Evolutionary conservation across 305 asterid species (phyloP), one percentile per base, ranked within the genome.

Genomic region (Galium porrigens): DNA sequence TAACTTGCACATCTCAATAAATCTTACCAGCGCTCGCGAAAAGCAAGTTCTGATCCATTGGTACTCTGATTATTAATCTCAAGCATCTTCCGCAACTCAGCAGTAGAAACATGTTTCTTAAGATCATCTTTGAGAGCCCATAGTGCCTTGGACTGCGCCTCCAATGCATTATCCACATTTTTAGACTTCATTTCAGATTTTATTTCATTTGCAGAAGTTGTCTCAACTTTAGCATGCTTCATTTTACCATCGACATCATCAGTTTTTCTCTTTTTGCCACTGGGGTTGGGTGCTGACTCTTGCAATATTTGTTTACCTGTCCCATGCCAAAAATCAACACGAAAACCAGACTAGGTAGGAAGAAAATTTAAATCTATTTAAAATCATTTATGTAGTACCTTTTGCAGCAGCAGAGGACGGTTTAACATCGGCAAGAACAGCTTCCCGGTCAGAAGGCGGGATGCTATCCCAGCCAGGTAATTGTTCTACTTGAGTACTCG

Each of bases 121-220:
- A 92, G 85, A 76, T 92, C 96, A 76, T 92, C 99, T 74, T 89
- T 92, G 64, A 92, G 85, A 73, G 82, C 84, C 99, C 99, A 92
- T 33, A 87, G 66, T 56, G 78, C 76, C 77, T 65, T 89, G 11
- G 74, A 77, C 78, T 92, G 99, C 44, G 64, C 76, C 80, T 89
- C 95, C 73, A 89, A 77, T 76, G 81, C 87, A 72, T 73, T 81
- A 67, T 85, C 87, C 70, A 76, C 63, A 46, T 65, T 69, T 63
- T 63, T 81, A 64, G 79, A 69, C 55, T 67, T 30, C 12, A 52
- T 68, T 77, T 78, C 82, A 64, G 79, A 69, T 55, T 67, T 30
- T n/a, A 52, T 68, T 77, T 78, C 81, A 63, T 66, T 63, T 14
- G 76, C 70, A 67, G 79, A 78, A 61, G 64, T 80, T 5, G 59